These are phyloP conservation scores for Tolypocladium tundrense DNA, from an alignment of 2,329 filamentous ascomycete genomes.

Conservation along the genomic window DNA sequence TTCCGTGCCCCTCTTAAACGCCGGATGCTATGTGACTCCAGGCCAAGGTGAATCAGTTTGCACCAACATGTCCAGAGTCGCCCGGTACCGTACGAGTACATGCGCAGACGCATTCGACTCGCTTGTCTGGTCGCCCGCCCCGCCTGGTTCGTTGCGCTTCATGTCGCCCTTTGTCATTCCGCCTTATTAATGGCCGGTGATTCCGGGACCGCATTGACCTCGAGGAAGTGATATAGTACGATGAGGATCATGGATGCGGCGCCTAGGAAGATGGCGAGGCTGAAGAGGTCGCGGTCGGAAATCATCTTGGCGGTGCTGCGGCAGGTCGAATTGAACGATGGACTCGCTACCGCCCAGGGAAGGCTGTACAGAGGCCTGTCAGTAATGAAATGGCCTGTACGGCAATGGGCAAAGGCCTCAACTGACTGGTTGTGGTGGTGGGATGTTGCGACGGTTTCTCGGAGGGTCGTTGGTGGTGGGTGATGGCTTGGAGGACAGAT, in stretches of 20 bases:
- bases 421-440: background rate
- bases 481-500: constrained; percentile 9
- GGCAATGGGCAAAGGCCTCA: background rate
- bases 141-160: background rate
- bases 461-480: background rate
- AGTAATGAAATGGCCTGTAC: background rate
- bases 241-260: constrained; percentile 84
- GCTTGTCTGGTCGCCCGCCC: background rate
- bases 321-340: background rate
- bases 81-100: background rate
- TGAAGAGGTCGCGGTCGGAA: constrained; percentile 83
- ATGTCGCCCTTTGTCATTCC: background rate
- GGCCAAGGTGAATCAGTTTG: background rate
- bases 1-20: background rate
- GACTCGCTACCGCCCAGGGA: background rate
- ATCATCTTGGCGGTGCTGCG: constrained; percentile 60
- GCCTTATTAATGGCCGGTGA: constrained; percentile 4
- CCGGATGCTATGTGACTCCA: background rate
- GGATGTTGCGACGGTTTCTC: background rate
- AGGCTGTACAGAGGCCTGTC: background rate
- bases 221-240: constrained; percentile 90
- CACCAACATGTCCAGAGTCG: background rate
- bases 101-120: background rate
- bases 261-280: constrained; percentile 86
- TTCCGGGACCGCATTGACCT: constrained; percentile 59